Conservation (phyloP, 768 basidiomycete species). For the Kwoniella sp. region DNA sequence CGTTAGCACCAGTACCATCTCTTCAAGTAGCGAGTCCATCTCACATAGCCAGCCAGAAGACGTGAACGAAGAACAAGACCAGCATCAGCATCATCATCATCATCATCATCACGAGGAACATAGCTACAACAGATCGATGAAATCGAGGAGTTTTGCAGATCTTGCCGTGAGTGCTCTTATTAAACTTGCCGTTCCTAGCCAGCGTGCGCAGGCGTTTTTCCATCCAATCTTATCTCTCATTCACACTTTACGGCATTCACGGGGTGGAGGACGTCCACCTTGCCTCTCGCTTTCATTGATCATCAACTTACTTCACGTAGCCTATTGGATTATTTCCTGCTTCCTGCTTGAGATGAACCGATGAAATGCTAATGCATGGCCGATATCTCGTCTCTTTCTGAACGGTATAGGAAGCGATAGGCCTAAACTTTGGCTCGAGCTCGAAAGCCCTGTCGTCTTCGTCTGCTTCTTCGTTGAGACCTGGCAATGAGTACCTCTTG, state of each 20-base stretch:
- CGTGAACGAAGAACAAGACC: neutral
- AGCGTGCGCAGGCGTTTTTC: too few relatives aligned
- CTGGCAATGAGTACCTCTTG: neutral
- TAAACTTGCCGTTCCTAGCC: too few relatives aligned
- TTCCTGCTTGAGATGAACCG: too few relatives aligned
- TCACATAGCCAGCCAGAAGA: too few relatives aligned
- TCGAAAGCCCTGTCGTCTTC: neutral
- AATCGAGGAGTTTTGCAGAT: slow-evolving; percentile 23
- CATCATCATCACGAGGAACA: too few relatives aligned
- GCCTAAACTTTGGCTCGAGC: neutral
- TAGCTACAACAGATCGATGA: slow-evolving; percentile 12
- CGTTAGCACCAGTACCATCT: too few relatives aligned
- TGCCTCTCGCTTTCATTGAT: too few relatives aligned
- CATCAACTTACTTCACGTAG: too few relatives aligned
- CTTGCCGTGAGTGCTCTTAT: slow-evolving; percentile 20
- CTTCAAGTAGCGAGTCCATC: too few relatives aligned
- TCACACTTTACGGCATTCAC: slow-evolving; percentile 11
- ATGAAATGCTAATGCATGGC: too few relatives aligned
- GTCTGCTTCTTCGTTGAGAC: neutral
- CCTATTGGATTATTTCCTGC: too few relatives aligned
- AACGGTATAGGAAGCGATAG: neutral
- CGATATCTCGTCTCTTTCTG: too few relatives aligned
- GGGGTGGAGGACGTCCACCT: slow-evolving; percentile 20
- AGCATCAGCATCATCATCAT: neutral
- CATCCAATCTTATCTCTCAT: neutral